Percentiles rank a stretch among this genome's conserved stretches.
Evolutionary conservation across 2,329 filamentous ascomycete genomes (phyloP).

Genomic region (Zelopaecilomyces penicillatus): DNA sequence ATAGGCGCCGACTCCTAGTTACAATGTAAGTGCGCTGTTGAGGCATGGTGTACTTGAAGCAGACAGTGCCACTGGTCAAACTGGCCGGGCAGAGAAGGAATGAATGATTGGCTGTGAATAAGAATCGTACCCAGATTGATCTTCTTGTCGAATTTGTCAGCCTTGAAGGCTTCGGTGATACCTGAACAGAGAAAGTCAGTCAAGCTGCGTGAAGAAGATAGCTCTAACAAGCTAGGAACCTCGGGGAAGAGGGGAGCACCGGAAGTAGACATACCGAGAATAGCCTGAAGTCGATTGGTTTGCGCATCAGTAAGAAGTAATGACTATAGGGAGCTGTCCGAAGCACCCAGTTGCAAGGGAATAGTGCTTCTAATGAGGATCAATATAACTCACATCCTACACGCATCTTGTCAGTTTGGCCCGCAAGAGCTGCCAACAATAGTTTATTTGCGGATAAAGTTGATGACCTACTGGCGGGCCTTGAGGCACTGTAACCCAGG

Average conservation of each 20-base stretch:
- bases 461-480: slow-evolving; percentile 73
- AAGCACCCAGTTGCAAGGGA: not conserved
- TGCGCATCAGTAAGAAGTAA: slow-evolving; percentile 5
- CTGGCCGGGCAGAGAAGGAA: no score
- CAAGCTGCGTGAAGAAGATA: not conserved
- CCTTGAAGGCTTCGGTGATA: slow-evolving; percentile 98
- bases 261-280: slow-evolving; percentile 53
- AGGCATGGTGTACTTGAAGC: no score
- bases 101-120: no score
- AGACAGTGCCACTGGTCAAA: no score
- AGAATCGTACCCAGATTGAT: slow-evolving; percentile 76
- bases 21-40: not conserved
- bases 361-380: not conserved
- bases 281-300: slow-evolving; percentile 45
- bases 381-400: slow-evolving; percentile 29
- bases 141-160: slow-evolving; percentile 86
- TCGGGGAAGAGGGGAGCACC: slow-evolving; percentile 8
- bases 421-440: not conserved
- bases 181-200: slow-evolving; percentile 37
- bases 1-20: slow-evolving; percentile 84
- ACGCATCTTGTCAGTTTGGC: slow-evolving; percentile 12
- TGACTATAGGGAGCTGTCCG: not conserved
- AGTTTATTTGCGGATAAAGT: not conserved
- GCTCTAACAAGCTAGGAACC: no score
- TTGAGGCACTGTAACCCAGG: slow-evolving; percentile 86